phyloP scores from a whole-genome alignment of 768 basidiomycete species.

The Boletus eberwhitei region DNA sequence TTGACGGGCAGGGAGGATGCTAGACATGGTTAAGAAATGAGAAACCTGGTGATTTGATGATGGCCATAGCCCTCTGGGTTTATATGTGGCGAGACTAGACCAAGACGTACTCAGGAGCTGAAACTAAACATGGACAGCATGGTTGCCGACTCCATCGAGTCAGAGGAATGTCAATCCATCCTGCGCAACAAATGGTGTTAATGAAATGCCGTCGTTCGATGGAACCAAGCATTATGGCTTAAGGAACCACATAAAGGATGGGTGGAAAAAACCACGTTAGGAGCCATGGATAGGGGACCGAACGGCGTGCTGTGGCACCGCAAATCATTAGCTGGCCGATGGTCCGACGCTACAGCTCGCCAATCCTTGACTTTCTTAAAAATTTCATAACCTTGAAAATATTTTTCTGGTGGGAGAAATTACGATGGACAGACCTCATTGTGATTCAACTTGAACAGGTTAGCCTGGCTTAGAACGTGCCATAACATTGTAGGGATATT shows the following conservation, averaged over 20 bases:
- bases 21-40: slow-evolving; percentile 14
- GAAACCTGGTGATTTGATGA: slow-evolving; percentile 14
- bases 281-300: slow-evolving; percentile 6
- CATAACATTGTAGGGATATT: neutral
- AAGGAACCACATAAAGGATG: neutral
- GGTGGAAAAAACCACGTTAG: neutral
- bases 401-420: neutral
- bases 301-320: slow-evolving; percentile 1
- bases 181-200: slow-evolving; percentile 7
- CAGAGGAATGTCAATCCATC: slow-evolving; percentile 15
- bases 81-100: slow-evolving; percentile 9
- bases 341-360: neutral
- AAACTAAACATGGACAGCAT: neutral
- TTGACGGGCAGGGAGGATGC: neutral
- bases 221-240: neutral
- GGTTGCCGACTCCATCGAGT: neutral
- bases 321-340: neutral
- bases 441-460: too few species aligned
- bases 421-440: neutral
- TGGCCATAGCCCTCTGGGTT: neutral
- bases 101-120: neutral
- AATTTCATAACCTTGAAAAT: neutral
- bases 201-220: neutral
- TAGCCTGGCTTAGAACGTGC: neutral
- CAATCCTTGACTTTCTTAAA: neutral